Percentiles rank a stretch among this genome's conserved stretches.
phyloP scores from a whole-genome alignment of 768 basidiomycete genomes.

The Candolleomyces efflorescens region DNA sequence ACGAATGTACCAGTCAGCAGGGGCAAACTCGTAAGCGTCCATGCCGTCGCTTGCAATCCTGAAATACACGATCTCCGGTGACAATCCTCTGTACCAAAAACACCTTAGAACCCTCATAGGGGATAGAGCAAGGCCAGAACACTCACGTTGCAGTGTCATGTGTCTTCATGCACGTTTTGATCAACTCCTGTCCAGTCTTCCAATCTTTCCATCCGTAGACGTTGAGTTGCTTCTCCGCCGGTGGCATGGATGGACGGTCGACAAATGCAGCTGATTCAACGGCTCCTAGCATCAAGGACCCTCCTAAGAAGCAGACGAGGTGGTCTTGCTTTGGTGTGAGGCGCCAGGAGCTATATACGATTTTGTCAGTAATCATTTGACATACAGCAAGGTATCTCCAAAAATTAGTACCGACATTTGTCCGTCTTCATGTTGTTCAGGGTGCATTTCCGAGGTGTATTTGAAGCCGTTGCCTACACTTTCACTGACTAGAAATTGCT shows the following conservation, averaged over 20 bases:
- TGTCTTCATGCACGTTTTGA: constrained; percentile 85
- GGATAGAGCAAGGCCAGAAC: background rate
- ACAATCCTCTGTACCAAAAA: constrained; percentile 55
- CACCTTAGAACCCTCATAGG: background rate
- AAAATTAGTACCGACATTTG: constrained; percentile 22
- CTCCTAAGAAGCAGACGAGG: constrained; percentile 92
- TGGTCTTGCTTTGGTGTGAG: constrained; percentile 89
- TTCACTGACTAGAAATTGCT: constrained; percentile 62
- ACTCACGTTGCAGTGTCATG: constrained; percentile 77
- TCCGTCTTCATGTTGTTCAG: constrained; percentile 37
- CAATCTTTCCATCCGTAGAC: constrained; percentile 70
- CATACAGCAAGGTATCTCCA: too few relatives aligned
- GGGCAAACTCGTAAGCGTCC: constrained; percentile 30
- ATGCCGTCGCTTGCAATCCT: constrained; percentile 53
- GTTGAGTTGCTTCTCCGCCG: constrained; percentile 54
- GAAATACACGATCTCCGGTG: constrained; percentile 89
- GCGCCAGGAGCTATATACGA: constrained; percentile 56
- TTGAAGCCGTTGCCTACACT: constrained; percentile 54
- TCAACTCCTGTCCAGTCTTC: constrained; percentile 73
- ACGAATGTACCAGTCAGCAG: constrained; percentile 89
- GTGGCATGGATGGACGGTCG: constrained; percentile 59
- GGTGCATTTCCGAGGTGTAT: constrained; percentile 81
- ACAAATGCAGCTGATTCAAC: constrained; percentile 55
- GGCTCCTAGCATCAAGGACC: constrained; percentile 87
- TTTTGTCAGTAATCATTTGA: background rate